A percentile compares a stretch with the other conserved stretches of the same genome.
These are phyloP conservation scores for Plasmodium blacklocki DNA, from an alignment of 169 alveolate species.

Conservation along the genomic window DNA sequence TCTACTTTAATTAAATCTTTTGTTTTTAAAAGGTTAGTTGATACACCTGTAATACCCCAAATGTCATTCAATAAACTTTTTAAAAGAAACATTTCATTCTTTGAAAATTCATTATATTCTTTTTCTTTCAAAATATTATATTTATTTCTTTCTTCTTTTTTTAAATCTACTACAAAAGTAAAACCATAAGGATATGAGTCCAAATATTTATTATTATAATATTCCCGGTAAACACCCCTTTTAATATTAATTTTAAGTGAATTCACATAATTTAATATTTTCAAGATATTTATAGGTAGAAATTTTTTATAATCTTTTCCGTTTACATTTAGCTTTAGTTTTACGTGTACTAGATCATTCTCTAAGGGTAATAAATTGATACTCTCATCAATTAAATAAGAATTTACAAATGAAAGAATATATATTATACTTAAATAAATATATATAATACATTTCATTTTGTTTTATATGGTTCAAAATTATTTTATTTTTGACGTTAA, in stretches of 20 bases:
- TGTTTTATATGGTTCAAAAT: conserved; percentile 10
- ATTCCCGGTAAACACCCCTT: conserved; percentile 69
- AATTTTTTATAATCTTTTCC: conserved; percentile 72
- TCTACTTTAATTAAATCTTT: conserved; percentile 55
- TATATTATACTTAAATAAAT: conserved; percentile 27
- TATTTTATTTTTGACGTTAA: neutral
- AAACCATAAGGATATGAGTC: conserved; percentile 72
- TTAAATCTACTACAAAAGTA: conserved; percentile 63
- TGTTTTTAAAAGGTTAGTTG: conserved; percentile 67
- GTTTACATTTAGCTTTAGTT: conserved; percentile 55
- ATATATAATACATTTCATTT: conserved; percentile 60
- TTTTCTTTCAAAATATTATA: conserved; percentile 8
- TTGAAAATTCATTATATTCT: conserved; percentile 67
- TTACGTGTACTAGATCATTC: conserved; percentile 57
- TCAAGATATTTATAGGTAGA: conserved; percentile 57
- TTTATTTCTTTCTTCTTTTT: conserved; percentile 16
- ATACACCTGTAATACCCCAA: conserved; percentile 73
- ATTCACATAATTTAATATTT: conserved; percentile 55
- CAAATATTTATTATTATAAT: conserved; percentile 72
- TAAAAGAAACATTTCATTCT: conserved; percentile 54
- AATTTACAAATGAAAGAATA: conserved; percentile 38
- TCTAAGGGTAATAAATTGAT: conserved; percentile 50
- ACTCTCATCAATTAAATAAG: conserved; percentile 68
- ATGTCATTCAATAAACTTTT: conserved; percentile 52
- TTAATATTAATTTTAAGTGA: conserved; percentile 73